phyloP scores from a whole-genome alignment of 176 grass and related monocot genomes.

The Leersia perrieri region DNA sequence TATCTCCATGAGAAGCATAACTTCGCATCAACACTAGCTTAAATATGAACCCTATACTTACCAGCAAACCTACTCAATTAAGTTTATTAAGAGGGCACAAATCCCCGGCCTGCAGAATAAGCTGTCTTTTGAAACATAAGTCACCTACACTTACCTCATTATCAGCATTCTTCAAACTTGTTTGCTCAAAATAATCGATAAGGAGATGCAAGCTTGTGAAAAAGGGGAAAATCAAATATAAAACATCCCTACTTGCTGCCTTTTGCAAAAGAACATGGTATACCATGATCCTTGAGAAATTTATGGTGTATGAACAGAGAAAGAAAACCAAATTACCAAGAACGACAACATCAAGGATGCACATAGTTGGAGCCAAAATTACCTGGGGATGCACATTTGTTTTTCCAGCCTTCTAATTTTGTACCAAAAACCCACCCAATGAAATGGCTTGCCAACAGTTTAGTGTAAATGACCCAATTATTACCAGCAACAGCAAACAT shows the following conservation, averaged over 20 bases:
- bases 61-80: conserved; percentile 33
- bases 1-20: conserved; percentile 22
- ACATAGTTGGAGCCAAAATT: conserved; percentile 22
- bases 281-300: not conserved
- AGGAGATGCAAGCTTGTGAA: not conserved
- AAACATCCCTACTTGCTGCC: conserved; percentile 24
- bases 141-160: conserved; percentile 9
- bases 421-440: conserved; percentile 5
- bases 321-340: not conserved
- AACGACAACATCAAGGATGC: conserved; percentile 16
- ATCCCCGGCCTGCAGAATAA: conserved; percentile 38
- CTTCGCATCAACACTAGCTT: conserved; percentile 12
- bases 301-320: not conserved
- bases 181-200: conserved; percentile 19
- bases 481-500: not conserved
- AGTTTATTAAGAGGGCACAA: not conserved
- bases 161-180: conserved; percentile 14
- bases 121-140: conserved; percentile 21
- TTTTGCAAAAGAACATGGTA: conserved; percentile 7
- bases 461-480: not conserved
- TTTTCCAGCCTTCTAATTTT: conserved; percentile 25
- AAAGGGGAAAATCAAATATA: conserved; percentile 15
- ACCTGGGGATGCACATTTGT: conserved; percentile 29
- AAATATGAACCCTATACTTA: conserved; percentile 31
- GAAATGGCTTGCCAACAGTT: conserved; percentile 15